Base-by-base conservation (phyloP, 2,329 filamentous ascomycete genomes). In the Aspergillus hiratsukae region DNA sequence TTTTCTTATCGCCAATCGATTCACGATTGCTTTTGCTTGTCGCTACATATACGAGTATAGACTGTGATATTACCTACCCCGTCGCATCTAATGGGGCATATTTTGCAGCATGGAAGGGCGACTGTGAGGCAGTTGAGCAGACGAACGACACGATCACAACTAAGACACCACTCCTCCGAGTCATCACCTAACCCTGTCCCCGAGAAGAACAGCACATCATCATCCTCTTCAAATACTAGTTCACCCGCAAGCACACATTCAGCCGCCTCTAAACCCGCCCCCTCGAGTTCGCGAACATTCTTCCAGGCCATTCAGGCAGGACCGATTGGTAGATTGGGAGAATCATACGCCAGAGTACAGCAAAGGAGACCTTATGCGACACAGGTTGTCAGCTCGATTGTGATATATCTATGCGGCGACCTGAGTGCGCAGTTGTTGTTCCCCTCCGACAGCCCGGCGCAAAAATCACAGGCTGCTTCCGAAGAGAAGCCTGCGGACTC, bases 351-450 rank as follows among this genome's bases (percentile, higher is more conserved):
- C 17, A 82, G 86, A 23, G 83, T 86, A 49, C 91, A 96, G 75
- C 78, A 83, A 52, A 81, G 82, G 51, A 79, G 87, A 51, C 92
- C 93, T 0, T 89, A 90, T 68, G 76, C 82, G n/a, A 95, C 90
- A 9, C 92, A 97, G 76, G 72, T 96, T 58, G 80, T 81, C 61
- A 91, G 84, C 64, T 86, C 88, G 45, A 73, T 96, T 48, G 80
- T 90, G 41, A 90, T 96, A 57, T 96, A 91, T 69, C 80, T 92
- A 41, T 81, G 84, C 51, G 90, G 88, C 8, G 91, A 96, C 72
- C 63, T 94, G 54, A 86, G 85, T 48, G 90, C 91, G 48, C 91
- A 96, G 75, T 79, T 81, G 56, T 84, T 95, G 61, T 78, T 78
- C 60, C 70, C 77, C 10, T 61, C 67, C 7, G 66, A 71, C 40